Evolutionary conservation across 2,329 filamentous ascomycete species (phyloP), one percentile per base, ranked within the genome.

Genomic region (Botryotinia narcissicola): DNA sequence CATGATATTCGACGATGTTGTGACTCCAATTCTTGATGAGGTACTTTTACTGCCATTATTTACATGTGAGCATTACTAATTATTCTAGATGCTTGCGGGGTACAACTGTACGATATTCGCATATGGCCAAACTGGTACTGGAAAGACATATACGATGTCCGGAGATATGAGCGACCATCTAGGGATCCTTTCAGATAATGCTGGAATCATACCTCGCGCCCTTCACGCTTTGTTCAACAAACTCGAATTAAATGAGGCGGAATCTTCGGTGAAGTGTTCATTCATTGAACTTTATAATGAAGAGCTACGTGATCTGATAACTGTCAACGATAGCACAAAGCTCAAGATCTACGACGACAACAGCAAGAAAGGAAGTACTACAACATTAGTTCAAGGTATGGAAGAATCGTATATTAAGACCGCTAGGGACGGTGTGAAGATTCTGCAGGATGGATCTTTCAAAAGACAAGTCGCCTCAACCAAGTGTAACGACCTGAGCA

Each of bases 251-350:
- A 92, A 94, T 61, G 91, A 92, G 35, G 88, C 87, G 1, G 96
- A 99, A 80, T 94, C 91, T 81, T 94, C 92, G 37, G 95, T 99
- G 78, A 98, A 98, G 81, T 98, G 95, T 84, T 99, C 97, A 0
- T 99, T 98, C 80, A 98, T 99, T 79, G 96, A 99, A 82, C 86
- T 99, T 0, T 99, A 99, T 85, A 99, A 99, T 81, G 96, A 99
- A 82, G 96, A 99, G 80, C 87, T 99, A 40, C 92, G 95, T 60
- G 96, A 99, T 81, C 83, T 99, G 48, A 89, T 98, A 6, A 91
- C 95, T 0, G 83, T 87, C 0, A 96, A 99, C 70, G 95, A 98
- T 71, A 89, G 85, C 75, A 86, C 89, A 20, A 98, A 98, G 82
- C 86, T 99, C 70, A 99, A 98, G 81, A 98, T 99, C 73, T 99